A percentile compares a stretch with the other conserved stretches of the same genome.
Conservation (phyloP, 2,329 filamentous ascomycete species). For the Chalaropsis thielavioides region DNA sequence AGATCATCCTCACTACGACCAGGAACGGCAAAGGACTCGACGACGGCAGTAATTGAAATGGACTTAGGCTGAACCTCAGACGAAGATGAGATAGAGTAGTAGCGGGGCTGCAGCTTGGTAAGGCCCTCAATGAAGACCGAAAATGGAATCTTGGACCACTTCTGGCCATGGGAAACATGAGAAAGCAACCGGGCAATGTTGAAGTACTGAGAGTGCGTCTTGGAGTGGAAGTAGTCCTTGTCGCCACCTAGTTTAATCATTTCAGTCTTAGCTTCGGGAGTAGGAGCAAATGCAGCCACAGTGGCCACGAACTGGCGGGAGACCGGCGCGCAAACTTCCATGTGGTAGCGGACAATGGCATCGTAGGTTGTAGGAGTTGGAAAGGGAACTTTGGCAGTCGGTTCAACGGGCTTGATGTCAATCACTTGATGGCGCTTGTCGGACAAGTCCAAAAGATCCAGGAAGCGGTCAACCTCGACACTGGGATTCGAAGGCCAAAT, state of each 20-base stretch:
- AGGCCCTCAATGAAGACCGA: constrained; percentile 88
- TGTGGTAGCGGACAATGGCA: constrained; percentile 81
- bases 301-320: constrained; percentile 89
- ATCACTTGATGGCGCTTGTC: constrained; percentile 72
- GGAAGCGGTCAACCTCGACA: constrained; percentile 77
- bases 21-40: constrained; percentile 68
- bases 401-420: constrained; percentile 77
- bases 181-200: constrained; percentile 82
- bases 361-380: constrained; percentile 95
- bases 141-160: constrained; percentile 79
- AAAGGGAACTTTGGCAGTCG: constrained; percentile 94
- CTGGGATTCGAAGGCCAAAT: constrained; percentile 95
- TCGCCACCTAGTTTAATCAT: constrained; percentile 80
- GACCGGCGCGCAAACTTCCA: constrained; percentile 89
- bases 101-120: constrained; percentile 89
- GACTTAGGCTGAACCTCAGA: constrained; percentile 87
- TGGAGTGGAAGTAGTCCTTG: constrained; percentile 87
- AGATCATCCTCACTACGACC: constrained; percentile 53
- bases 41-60: constrained; percentile 88
- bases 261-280: constrained; percentile 70
- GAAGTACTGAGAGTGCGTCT: constrained; percentile 65
- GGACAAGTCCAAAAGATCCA: constrained; percentile 60
- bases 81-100: constrained; percentile 98
- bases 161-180: constrained; percentile 53
- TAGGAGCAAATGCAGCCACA: constrained; percentile 77